Base-by-base conservation (phyloP, 1,139 yeast genomes). In the Kodamaea anthophila region DNA sequence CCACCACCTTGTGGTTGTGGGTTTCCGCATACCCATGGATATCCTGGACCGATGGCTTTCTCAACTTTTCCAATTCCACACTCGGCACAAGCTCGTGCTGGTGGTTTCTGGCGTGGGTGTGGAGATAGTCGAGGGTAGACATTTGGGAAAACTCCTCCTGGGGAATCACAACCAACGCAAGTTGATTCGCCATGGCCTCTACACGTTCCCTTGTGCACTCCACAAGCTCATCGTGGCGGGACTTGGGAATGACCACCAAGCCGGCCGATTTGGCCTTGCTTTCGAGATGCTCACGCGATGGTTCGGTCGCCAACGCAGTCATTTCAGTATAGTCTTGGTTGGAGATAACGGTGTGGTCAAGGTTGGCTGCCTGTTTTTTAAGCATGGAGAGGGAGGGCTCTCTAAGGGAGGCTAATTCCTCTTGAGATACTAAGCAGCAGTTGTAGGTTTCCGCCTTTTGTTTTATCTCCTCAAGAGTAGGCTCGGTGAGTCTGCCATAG, bases 231-330 rank as follows among this genome's bases (percentile, higher is more conserved):
- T 42, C 34, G 28, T 40, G 40, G 10, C 43, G 39, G 5, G 35
- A 33, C 30, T 39, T 38, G 6, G 43, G 40, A 19, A 60, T 31
- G 10, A 56, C 42, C 4, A 46, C 40, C 13, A 47, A 39, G 8
- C 46, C 48, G 15, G 37, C 38, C 11, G 50, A 37, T 27, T 47
- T 49, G 1, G 69, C 69, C 29, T 52, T 52, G 13, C 49, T 55
- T 27, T 51, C 53, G 18, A 64, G 42, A 27, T 59, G 62, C 23
- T 58, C 63, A 23, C 54, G 42, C 1, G 62, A 43, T n/a, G 70
- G 69, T 5, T 57, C 38, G 6, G 55, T 39, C 15, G 52, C 47
- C 23, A 53, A 42, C 9, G 51, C 45, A 1, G 52, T 49, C 20
- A 62, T 42, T 13, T 53, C 49, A 4, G 46, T 43, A 12, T 37